phyloP scores from a whole-genome alignment of 2,329 filamentous ascomycete genomes.

The Dissoconium aciculare region DNA sequence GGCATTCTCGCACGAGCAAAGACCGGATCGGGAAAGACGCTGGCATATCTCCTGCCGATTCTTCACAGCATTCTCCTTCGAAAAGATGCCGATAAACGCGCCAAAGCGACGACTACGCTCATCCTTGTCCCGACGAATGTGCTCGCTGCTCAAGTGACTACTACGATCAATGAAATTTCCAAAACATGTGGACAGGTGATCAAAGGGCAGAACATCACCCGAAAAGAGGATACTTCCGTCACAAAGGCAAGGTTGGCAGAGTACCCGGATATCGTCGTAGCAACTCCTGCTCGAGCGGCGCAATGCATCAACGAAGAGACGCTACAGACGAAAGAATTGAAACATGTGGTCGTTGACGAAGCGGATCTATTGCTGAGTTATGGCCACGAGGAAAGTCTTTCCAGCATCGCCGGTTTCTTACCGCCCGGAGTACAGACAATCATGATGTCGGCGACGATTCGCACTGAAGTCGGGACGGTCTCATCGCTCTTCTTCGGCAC shows the following conservation, averaged over 20 bases:
- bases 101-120: constrained; percentile 50
- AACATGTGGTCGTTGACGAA: constrained; percentile 79
- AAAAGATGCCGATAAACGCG: constrained; percentile 45
- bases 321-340: constrained; percentile 54
- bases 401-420: constrained; percentile 60
- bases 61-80: constrained; percentile 67
- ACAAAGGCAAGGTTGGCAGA: constrained; percentile 75
- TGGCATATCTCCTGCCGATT: constrained; percentile 86
- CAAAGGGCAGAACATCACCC: constrained; percentile 69
- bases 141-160: constrained; percentile 79
- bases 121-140: constrained; percentile 91
- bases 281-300: constrained; percentile 74
- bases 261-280: constrained; percentile 75
- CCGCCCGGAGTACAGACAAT: constrained; percentile 80
- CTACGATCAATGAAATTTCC: constrained; percentile 60
- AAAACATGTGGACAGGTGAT: constrained; percentile 76
- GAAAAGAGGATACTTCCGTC: constrained; percentile 79
- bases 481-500: constrained; percentile 67
- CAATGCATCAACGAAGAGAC: constrained; percentile 60
- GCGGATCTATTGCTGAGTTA: constrained; percentile 88
- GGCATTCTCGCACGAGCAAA: constrained; percentile 86
- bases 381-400: constrained; percentile 80
- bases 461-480: constrained; percentile 69
- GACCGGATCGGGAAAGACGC: constrained; percentile 93
- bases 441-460: constrained; percentile 86